These are phyloP conservation scores for Ganoderma sinense DNA, from an alignment of 1,284 basidiomycete species.

Conservation along the genomic window DNA sequence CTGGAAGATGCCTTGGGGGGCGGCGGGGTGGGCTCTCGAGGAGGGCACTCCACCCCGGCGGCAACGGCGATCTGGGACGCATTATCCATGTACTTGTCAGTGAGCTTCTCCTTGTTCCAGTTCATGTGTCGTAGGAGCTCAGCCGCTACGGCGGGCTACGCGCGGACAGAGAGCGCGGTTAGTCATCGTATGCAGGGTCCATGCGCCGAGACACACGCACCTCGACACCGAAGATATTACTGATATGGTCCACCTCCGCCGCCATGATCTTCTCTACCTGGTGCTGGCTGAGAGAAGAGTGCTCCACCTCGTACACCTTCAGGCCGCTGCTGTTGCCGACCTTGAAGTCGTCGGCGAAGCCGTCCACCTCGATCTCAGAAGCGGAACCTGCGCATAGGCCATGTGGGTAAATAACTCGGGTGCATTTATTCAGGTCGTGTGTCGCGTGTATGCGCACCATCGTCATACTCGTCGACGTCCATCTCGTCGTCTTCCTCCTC, in stretches of 20 bases:
- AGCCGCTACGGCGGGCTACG: constrained; percentile 53
- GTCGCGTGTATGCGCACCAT: constrained; percentile 44
- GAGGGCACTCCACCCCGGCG: constrained; percentile 62
- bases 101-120: constrained; percentile 98
- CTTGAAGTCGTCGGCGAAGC: constrained; percentile 67
- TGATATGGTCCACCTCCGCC: constrained; percentile 83
- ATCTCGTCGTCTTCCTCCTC: constrained; percentile 75
- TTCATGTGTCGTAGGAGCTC: constrained; percentile 86
- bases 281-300: constrained; percentile 75
- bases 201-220: constrained; percentile 42
- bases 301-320: constrained; percentile 82
- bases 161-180: constrained; percentile 39
- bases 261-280: constrained; percentile 82
- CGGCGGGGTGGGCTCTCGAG: constrained; percentile 39
- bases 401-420: constrained; percentile 5
- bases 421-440: constrained; percentile 13
- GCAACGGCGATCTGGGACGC: constrained; percentile 72
- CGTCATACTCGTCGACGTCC: constrained; percentile 56
- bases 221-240: constrained; percentile 86
- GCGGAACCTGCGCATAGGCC: constrained; percentile 46
- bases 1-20: constrained; percentile 34
- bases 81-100: constrained; percentile 95
- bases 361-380: constrained; percentile 72
- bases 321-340: constrained; percentile 61
- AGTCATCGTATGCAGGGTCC: not conserved